Percentiles rank a stretch among this genome's conserved stretches.
Conservation (phyloP, 1,284 basidiomycete genomes). For the Retiboletus fuscus region DNA sequence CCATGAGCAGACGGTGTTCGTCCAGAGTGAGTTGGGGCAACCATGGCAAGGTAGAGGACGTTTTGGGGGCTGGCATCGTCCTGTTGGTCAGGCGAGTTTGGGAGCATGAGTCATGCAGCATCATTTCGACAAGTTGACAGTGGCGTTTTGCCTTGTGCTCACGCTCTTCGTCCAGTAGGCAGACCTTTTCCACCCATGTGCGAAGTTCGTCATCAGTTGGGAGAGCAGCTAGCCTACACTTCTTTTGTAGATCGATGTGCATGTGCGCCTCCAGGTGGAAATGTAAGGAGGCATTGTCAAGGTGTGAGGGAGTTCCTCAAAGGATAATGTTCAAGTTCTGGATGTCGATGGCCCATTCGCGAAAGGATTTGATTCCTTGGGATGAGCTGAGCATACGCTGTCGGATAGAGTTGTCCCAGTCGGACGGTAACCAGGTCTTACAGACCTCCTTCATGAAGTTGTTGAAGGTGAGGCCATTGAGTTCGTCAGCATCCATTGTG, state of each 20-base stretch:
- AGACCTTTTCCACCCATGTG: constrained; percentile 22
- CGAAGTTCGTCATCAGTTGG: background rate
- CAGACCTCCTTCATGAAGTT: constrained; percentile 14
- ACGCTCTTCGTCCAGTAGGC: background rate
- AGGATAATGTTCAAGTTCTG: constrained; percentile 24
- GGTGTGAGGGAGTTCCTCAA: background rate
- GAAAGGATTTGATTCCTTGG: constrained; percentile 12
- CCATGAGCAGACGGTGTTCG: constrained; percentile 10
- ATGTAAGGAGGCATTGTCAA: background rate
- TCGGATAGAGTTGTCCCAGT: background rate
- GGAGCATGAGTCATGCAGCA: background rate
- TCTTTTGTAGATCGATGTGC: constrained; percentile 5
- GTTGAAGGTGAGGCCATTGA: constrained; percentile 7
- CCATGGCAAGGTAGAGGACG: background rate
- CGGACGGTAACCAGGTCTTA: background rate
- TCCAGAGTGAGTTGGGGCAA: constrained; percentile 13
- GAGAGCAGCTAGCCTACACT: background rate
- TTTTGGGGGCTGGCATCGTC: no score
- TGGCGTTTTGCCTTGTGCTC: background rate
- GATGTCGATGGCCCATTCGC: constrained; percentile 14
- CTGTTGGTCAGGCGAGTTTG: background rate
- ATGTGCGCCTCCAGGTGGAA: constrained; percentile 25
- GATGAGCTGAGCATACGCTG: constrained; percentile 2
- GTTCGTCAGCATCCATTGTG: background rate
- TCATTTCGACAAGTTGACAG: background rate